These are phyloP conservation scores for Penicillium longicatenatum DNA, from an alignment of 495 filamentous ascomycete genomes.

Conservation along the genomic window DNA sequence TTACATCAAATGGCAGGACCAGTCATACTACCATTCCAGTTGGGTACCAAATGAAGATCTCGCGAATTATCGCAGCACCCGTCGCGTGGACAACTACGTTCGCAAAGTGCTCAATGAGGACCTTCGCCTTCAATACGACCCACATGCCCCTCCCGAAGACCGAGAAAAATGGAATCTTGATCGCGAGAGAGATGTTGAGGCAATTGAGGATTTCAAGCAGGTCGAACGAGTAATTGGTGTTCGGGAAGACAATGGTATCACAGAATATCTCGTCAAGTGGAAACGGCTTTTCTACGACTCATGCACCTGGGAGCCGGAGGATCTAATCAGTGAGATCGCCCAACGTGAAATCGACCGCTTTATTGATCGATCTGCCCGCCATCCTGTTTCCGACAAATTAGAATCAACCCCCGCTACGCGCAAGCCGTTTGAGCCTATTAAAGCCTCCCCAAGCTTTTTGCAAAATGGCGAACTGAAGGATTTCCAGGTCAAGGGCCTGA, in stretches of 20 bases:
- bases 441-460: slow-evolving; percentile 81
- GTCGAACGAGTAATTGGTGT: slow-evolving; percentile 90
- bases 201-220: slow-evolving; percentile 79
- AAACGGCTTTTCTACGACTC: slow-evolving; percentile 82
- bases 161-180: slow-evolving; percentile 90
- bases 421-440: slow-evolving; percentile 66
- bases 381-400: slow-evolving; percentile 71
- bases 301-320: slow-evolving; percentile 89
- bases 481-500: slow-evolving; percentile 91
- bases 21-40: slow-evolving; percentile 91
- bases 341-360: slow-evolving; percentile 90
- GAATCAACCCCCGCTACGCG: slow-evolving; percentile 77
- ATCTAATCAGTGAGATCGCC: slow-evolving; percentile 71
- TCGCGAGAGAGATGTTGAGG: slow-evolving; percentile 80
- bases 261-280: slow-evolving; percentile 93
- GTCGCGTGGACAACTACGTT: slow-evolving; percentile 91
- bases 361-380: slow-evolving; percentile 73
- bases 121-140: slow-evolving; percentile 66
- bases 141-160: slow-evolving; percentile 78
- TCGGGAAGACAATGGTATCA: slow-evolving; percentile 65
- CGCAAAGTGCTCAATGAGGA: slow-evolving; percentile 77
- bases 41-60: slow-evolving; percentile 83
- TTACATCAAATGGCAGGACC: slow-evolving; percentile 96
- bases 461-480: slow-evolving; percentile 83
- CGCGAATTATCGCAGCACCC: slow-evolving; percentile 68